Conservation (phyloP, 176 grass and related monocot species). For the Phragmites australis region DNA sequence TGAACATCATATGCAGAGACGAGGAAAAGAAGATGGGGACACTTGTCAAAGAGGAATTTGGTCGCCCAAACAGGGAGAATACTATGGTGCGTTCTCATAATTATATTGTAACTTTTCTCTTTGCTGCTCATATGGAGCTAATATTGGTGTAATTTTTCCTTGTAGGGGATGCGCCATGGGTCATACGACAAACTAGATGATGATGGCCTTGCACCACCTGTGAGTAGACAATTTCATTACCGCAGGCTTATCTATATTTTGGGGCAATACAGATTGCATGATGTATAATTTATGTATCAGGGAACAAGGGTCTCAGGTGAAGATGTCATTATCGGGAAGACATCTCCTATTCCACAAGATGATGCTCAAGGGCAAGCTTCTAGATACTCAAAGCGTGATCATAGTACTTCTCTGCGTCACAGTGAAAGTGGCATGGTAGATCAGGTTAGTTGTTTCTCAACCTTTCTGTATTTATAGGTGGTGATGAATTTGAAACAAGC, state of each 20-base stretch:
- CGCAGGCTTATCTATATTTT: conserved; percentile 21
- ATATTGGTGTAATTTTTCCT: conserved; percentile 29
- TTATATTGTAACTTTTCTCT: conserved; percentile 12
- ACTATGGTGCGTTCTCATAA: conserved; percentile 65
- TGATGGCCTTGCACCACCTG: conserved; percentile 97
- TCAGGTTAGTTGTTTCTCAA: conserved; percentile 58
- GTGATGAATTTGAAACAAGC: conserved; percentile 18
- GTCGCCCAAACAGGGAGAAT: conserved; percentile 93
- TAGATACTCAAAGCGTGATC: conserved; percentile 81
- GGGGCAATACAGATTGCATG: neutral
- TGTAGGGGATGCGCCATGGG: conserved; percentile 95
- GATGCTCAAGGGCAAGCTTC: conserved; percentile 92
- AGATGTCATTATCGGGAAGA: conserved; percentile 99
- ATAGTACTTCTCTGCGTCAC: conserved; percentile 92
- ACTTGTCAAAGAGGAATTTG: conserved; percentile 96
- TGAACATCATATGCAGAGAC: conserved; percentile 52
- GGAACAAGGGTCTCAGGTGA: conserved; percentile 97
- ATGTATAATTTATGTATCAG: conserved; percentile 53
- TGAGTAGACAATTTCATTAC: conserved; percentile 43
- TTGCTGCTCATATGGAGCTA: neutral
- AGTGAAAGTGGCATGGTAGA: conserved; percentile 99
- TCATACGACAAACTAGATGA: conserved; percentile 99
- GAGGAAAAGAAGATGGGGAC: conserved; percentile 99
- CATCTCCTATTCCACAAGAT: conserved; percentile 94
- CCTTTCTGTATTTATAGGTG: neutral